phyloP scores from a whole-genome alignment of 805 yeast genomes.

The Hanseniaspora mollemarum region DNA sequence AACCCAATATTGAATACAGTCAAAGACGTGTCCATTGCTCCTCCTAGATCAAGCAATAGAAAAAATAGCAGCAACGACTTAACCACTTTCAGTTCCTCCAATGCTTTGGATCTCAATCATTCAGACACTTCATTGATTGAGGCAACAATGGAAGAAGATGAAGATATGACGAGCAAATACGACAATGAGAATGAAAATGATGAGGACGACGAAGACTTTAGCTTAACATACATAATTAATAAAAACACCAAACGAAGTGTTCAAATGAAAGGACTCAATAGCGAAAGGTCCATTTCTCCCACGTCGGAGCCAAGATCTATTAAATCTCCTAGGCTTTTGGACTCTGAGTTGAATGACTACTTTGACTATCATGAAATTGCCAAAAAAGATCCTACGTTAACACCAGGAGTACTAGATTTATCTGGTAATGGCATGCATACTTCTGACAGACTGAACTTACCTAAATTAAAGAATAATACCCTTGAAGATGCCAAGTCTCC shows the following conservation, averaged over 20 bases:
- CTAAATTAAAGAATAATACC: neutral
- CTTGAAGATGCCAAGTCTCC: neutral
- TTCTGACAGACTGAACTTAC: slow-evolving; percentile 5
- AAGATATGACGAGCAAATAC: neutral
- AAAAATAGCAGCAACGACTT: neutral
- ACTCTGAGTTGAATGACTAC: neutral
- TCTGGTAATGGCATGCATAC: neutral
- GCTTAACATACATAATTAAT: slow-evolving; percentile 4
- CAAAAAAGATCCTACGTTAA: neutral
- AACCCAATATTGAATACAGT: neutral
- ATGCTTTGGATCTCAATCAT: neutral
- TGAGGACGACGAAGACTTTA: slow-evolving; percentile 13
- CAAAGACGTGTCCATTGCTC: slow-evolving; percentile 3
- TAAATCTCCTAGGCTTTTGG: slow-evolving; percentile 10
- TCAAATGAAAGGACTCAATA: slow-evolving; percentile 1
- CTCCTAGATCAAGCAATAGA: slow-evolving; percentile 15
- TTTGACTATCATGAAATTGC: neutral
- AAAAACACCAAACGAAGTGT: slow-evolving; percentile 12
- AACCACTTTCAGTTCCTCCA: neutral
- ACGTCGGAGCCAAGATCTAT: neutral
- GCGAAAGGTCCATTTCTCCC: neutral
- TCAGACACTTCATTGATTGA: slow-evolving; percentile 8
- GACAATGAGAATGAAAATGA: neutral
- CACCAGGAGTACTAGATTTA: neutral
- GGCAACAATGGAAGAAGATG: slow-evolving; percentile 9